Base-by-base conservation (phyloP, 1,284 basidiomycete genomes). In the Tylopilus orsonianus region DNA sequence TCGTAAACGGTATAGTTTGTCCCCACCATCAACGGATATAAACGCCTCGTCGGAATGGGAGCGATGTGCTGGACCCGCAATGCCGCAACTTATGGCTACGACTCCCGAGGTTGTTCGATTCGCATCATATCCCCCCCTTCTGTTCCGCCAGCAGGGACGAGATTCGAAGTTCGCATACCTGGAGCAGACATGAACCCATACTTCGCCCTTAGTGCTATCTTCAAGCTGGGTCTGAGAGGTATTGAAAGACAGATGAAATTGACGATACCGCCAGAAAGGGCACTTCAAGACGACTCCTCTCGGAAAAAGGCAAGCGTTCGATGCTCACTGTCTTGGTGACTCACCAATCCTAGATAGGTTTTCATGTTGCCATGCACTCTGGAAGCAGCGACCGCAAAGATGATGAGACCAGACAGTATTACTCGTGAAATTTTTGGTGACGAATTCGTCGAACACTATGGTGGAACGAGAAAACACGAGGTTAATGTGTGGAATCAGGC, bases 11-110 rank as follows among this genome's bases (percentile, higher is more conserved):
- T 41, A 18, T 9, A 89, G 87, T 73, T 97, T 49, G 94, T 95
- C 29, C 93, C 94, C 1, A 97, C 90, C 0, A 88, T 97, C 69
- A 96, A 96, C 63, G 93, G 93, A n/a, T 99, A 98, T 75, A 99
- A 98, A 67, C 90, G 95, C 18, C 81, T 99, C 12, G 85, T 93
- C 14, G 94, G 90, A n/a, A 94, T 94, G 16, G 92, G 93, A 65
- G 85, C 89, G n/a, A n/a, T n/a, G 2, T 95, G 90, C 75, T 97
- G 93, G 92, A 94, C 94, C 2, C 94, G 94, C 3, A 96, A 94
- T 63, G 85, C 92, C 8, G 79, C 91, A 23, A 93, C 91, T 3
- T 97, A 94, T 65, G 95, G 94, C 2, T 97, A 96, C 68, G 96
- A 98, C 71, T 94, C 91, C 19, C 88, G 95, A 26, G 85, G 87